phyloP scores from a whole-genome alignment of 768 basidiomycete genomes.

The Sutorius australiensis region DNA sequence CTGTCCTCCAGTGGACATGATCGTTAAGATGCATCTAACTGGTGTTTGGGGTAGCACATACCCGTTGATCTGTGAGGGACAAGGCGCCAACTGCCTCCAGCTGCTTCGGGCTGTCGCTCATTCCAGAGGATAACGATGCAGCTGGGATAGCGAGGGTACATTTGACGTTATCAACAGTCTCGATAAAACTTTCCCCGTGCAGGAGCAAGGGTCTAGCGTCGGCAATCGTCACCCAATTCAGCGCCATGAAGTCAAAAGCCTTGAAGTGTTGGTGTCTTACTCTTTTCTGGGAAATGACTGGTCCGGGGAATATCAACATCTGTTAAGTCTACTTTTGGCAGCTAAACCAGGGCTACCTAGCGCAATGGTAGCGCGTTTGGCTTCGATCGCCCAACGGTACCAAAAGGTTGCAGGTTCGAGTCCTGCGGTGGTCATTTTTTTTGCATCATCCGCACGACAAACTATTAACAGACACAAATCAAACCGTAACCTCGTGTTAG shows the following conservation, averaged over 20 bases:
- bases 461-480: background rate
- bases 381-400: slow-evolving; percentile 76
- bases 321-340: background rate
- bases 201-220: slow-evolving; percentile 57
- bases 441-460: background rate
- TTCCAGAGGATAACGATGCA: slow-evolving; percentile 43
- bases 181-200: slow-evolving; percentile 57
- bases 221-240: slow-evolving; percentile 74
- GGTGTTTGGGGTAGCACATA: slow-evolving; percentile 32
- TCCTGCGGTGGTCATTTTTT: slow-evolving; percentile 78
- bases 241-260: slow-evolving; percentile 49
- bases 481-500: background rate
- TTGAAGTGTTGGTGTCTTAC: background rate
- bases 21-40: slow-evolving; percentile 1
- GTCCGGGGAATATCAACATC: too few species aligned
- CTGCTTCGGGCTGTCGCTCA: slow-evolving; percentile 53
- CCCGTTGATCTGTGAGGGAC: slow-evolving; percentile 71
- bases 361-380: slow-evolving; percentile 96
- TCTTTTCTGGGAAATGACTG: too few species aligned
- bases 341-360: slow-evolving; percentile 52
- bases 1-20: slow-evolving; percentile 35
- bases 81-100: slow-evolving; percentile 56
- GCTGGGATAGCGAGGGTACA: slow-evolving; percentile 56
- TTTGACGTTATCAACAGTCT: slow-evolving; percentile 57
- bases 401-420: slow-evolving; percentile 97